Evolutionary conservation across 1,284 basidiomycete species (phyloP), one percentile per base, ranked within the genome.

Genomic region (Ganoderma sinense): DNA sequence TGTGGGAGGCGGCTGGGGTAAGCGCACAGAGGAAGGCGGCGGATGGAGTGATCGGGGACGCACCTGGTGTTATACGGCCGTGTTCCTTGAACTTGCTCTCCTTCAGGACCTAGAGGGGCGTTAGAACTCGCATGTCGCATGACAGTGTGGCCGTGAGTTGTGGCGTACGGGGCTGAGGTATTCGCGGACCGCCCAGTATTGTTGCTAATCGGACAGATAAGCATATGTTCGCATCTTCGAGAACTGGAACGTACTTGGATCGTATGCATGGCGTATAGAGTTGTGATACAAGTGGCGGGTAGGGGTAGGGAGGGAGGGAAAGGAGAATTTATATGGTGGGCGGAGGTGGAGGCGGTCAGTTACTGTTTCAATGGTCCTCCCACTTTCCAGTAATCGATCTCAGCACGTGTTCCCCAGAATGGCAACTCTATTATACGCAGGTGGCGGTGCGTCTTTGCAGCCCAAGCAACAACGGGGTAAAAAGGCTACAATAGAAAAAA

Each of bases 41-140:
- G 51, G 56, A 39, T 33, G 60, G 43, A 55, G 11, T 65, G 60
- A 65, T 75, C 71, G 71, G 26, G 16, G n/a, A 80, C 90, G 64
- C 72, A 97, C 96, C 97, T 72, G 97, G 97, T 20, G 95, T 98
- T 78, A 98, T 97, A 67, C 97, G 87, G 14, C 97, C 97, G 79
- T 98, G 96, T 82, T 99, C 97, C 82, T 98, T 99, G 87, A 99
- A 99, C 82, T 99, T 99, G 84, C 94, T 97, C 84, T 99, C 97
- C 79, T 94, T 94, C 75, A 99, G 88, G 40, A 99, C 97, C 96
- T 97, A 78, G 56, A 69, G 26, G 67, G 69, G 70, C 16, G 61
- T 71, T n/a, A 71, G 68, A 56, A 69, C 48, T 68, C 60, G 58
- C 66, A 66, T 18, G 64, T 62, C 60, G 58, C 67, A 65, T 45